Base-by-base conservation (phyloP, 495 filamentous ascomycete genomes). In the Paragyromitra xinjiangensis region DNA sequence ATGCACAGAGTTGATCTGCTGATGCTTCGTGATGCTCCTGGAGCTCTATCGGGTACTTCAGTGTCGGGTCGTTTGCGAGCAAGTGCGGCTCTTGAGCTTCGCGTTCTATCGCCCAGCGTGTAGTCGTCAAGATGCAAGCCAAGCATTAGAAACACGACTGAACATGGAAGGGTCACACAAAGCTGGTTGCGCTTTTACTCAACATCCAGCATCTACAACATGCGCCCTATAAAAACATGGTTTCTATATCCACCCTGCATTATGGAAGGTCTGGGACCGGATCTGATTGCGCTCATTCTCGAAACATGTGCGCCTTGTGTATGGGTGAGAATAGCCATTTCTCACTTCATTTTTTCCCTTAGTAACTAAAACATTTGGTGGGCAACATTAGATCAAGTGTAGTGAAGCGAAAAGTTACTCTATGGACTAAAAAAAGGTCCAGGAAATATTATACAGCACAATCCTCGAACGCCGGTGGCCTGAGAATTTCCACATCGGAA, bases 101-200 rank as follows among this genome's bases (percentile, higher is more conserved):
- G 68, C 66, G 72, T 75, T 51, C 58, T 64, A 45, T 56, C n/a
- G 39, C 67, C 19, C 73, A 50, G 26, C 59, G 39, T 59, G 73
- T 72, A 37, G 73, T 64, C 61, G 63, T 55, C 55, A 42, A 19
- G 51, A 51, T 59, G 50, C 68, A 76, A 76, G 73, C 73, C 73
- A 76, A 76, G 73, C 68, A 72, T 76, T 76, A n/a, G 48, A 50
- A 76, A 76, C 68, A 22, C 50, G 58, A 73, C 73, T 40, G 42
- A 56, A 64, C 40, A 34, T 65, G 40, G 14, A n/a, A 48, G 44
- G 66, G 66, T 70, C 11, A 44, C 29, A 71, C 68, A 71, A 62
- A 50, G 40, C 53, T 40, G 22, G 9, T 68, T 68, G 19, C 59
- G 37, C 34, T 62, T 59, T 58, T 6, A 63, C 37, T 44, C 24